These are phyloP conservation scores for Solanum hybrid DNA, from an alignment of 305 asterid species.

Conservation along the genomic window DNA sequence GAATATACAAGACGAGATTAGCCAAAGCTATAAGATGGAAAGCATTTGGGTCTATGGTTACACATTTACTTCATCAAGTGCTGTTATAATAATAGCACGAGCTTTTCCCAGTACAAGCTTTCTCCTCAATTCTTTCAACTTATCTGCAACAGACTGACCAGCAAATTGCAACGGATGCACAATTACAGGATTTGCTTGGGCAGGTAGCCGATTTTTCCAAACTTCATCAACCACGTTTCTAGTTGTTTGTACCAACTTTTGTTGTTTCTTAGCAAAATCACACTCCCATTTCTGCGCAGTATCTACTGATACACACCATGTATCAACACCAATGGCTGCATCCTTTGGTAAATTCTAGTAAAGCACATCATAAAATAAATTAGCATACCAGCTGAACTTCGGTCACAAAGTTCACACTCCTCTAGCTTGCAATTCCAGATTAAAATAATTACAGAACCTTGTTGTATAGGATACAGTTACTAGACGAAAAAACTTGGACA, in stretches of 20 bases:
- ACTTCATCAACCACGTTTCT: conserved; percentile 80
- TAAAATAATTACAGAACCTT: background rate
- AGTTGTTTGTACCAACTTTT: conserved; percentile 58
- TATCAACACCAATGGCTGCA: conserved; percentile 77
- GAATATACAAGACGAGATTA: background rate
- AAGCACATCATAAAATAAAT: conserved; percentile 9
- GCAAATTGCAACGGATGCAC: conserved; percentile 73
- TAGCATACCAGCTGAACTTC: background rate
- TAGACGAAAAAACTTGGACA: background rate
- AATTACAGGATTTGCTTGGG: conserved; percentile 55
- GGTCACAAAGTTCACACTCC: background rate
- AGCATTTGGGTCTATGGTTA: background rate
- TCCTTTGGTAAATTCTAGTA: conserved; percentile 64
- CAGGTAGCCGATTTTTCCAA: conserved; percentile 71
- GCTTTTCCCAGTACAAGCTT: conserved; percentile 60
- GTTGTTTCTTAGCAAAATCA: conserved; percentile 59
- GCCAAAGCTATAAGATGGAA: background rate
- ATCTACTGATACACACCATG: conserved; percentile 90
- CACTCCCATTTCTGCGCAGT: conserved; percentile 79
- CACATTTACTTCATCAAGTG: conserved; percentile 71
- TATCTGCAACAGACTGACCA: conserved; percentile 75
- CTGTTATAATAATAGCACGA: conserved; percentile 54
- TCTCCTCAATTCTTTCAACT: conserved; percentile 68
- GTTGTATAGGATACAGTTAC: background rate
- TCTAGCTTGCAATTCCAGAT: background rate